These are phyloP conservation scores for Ascochyta koolunga DNA, from an alignment of 2,329 filamentous ascomycete genomes.

Conservation along the genomic window DNA sequence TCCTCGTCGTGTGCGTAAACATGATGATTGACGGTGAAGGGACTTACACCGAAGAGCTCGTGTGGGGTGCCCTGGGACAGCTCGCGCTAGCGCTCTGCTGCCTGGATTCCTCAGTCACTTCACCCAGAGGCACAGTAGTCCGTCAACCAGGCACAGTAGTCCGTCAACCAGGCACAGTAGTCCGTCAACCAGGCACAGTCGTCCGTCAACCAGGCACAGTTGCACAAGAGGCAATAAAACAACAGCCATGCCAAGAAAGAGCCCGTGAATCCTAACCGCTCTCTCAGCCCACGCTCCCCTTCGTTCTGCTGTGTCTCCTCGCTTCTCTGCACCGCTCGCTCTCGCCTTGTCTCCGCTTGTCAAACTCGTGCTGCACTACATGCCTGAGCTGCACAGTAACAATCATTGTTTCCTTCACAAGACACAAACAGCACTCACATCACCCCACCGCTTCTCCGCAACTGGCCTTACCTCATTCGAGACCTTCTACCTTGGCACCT, in stretches of 20 bases:
- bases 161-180: slow-evolving; percentile 13
- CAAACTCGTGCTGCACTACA: not conserved
- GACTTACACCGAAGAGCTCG: not conserved
- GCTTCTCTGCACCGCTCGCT: not conserved
- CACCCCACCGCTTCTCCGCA: slow-evolving; percentile 5
- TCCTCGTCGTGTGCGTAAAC: not conserved
- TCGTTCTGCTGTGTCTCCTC: not conserved
- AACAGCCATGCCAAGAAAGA: slow-evolving; percentile 18
- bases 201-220: slow-evolving; percentile 12
- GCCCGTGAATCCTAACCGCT: slow-evolving; percentile 5
- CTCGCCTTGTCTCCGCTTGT: not conserved
- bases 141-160: not conserved
- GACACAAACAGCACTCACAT: slow-evolving; percentile 6
- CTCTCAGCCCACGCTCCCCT: not conserved
- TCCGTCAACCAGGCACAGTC: not conserved
- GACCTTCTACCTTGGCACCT: not conserved
- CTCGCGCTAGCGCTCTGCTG: slow-evolving; percentile 19
- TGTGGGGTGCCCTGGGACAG: not conserved
- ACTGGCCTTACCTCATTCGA: not conserved
- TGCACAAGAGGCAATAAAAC: slow-evolving; percentile 5
- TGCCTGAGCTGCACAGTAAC: not conserved
- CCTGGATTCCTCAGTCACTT: slow-evolving; percentile 21
- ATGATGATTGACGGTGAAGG: not conserved
- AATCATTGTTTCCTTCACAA: slow-evolving; percentile 3
- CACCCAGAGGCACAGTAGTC: slow-evolving; percentile 7